phyloP scores from a whole-genome alignment of 331 rosid species.

The Dryas integrifolia region DNA sequence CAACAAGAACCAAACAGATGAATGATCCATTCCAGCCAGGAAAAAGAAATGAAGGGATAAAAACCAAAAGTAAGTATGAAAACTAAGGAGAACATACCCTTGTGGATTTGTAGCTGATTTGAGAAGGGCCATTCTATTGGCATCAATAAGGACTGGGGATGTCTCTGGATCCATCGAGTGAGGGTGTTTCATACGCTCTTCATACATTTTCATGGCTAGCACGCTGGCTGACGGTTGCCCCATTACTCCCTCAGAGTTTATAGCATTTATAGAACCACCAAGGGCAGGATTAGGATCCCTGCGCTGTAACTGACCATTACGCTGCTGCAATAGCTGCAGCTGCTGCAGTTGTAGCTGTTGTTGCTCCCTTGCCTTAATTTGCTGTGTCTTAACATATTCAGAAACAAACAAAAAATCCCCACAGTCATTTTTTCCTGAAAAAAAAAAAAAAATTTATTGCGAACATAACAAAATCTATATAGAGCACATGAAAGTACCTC shows the following conservation, averaged over 20 bases:
- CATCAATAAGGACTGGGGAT: slow-evolving; percentile 74
- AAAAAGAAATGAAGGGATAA: slow-evolving; percentile 4
- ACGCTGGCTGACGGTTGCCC: slow-evolving; percentile 86
- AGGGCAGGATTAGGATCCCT: slow-evolving; percentile 68
- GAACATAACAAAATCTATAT: neutral
- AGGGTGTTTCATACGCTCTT: slow-evolving; percentile 76
- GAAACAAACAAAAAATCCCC: neutral
- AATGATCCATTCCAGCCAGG: slow-evolving; percentile 10
- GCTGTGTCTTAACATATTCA: slow-evolving; percentile 50
- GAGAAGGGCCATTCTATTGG: slow-evolving; percentile 66
- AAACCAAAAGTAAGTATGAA: slow-evolving; percentile 18
- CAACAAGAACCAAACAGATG: slow-evolving; percentile 21
- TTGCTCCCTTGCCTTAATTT: slow-evolving; percentile 62
- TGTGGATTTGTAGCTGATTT: slow-evolving; percentile 69
- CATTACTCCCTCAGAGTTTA: slow-evolving; percentile 67
- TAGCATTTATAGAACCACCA: slow-evolving; percentile 54
- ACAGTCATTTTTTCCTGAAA: neutral
- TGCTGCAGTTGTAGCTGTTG: slow-evolving; percentile 80
- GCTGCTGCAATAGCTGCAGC: slow-evolving; percentile 57
- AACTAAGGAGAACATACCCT: slow-evolving; percentile 40
- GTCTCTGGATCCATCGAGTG: slow-evolving; percentile 70
- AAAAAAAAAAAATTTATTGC: neutral
- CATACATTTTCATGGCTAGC: slow-evolving; percentile 80
- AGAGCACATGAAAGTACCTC: slow-evolving; percentile 46
- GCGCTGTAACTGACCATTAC: slow-evolving; percentile 69